These are phyloP conservation scores for Epichloe brachyelytri DNA, from an alignment of 2,329 filamentous ascomycete species.

Conservation along the genomic window DNA sequence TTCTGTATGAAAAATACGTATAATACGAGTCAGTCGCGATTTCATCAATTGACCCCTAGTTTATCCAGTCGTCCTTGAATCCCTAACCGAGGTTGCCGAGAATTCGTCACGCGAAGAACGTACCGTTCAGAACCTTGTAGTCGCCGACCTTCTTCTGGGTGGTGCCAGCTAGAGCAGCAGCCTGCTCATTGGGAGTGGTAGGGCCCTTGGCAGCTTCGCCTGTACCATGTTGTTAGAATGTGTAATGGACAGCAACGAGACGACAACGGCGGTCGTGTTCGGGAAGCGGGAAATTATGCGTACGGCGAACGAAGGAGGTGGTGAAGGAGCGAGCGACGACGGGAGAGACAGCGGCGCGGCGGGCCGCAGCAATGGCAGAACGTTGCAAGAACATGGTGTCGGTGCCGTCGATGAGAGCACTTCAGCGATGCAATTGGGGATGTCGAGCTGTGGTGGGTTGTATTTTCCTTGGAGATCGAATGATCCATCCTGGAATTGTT, in stretches of 20 bases:
- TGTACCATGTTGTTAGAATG: conserved; percentile 9
- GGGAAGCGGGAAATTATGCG: conserved; percentile 12
- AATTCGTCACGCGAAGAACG: conserved; percentile 11
- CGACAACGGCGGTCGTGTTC: conserved; percentile 8
- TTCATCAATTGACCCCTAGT: neutral
- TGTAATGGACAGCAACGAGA: conserved; percentile 2
- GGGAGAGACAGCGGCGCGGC: conserved; percentile 42
- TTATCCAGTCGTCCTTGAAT: neutral
- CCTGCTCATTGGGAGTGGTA: conserved; percentile 22
- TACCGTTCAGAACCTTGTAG: conserved; percentile 37
- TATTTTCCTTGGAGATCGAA: conserved; percentile 2
- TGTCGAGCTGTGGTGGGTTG: conserved; percentile 6
- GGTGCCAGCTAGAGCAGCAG: conserved; percentile 22
- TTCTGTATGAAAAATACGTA: conserved; percentile 40
- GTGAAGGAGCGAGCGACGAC: conserved; percentile 45
- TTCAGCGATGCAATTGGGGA: conserved; percentile 3
- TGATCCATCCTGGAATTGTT: neutral
- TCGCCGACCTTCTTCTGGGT: conserved; percentile 33
- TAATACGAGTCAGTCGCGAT: conserved; percentile 8
- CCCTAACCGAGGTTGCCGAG: conserved; percentile 12
- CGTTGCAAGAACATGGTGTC: conserved; percentile 51
- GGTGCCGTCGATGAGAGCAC: conserved; percentile 7
- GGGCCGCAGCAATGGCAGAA: conserved; percentile 46
- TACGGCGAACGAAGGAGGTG: conserved; percentile 50
- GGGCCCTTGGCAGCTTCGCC: conserved; percentile 25